Evolutionary conservation across 768 basidiomycete species (phyloP), one percentile per base, ranked within the genome.

Genomic region (Hericium rajendrae): DNA sequence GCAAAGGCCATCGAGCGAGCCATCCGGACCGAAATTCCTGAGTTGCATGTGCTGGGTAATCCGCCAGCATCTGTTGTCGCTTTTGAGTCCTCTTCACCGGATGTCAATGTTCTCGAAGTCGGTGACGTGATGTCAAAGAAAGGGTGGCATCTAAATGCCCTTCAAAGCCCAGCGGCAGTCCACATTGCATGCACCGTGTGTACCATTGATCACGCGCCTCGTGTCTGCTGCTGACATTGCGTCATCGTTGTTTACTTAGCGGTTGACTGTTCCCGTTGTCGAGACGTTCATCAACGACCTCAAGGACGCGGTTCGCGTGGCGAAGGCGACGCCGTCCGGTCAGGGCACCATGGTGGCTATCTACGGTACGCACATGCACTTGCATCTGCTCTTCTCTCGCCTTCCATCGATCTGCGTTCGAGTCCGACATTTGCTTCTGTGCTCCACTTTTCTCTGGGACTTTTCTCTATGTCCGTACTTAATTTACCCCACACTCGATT

Each of bases 171-270:
- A 1, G 75, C 88, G 11, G 93, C 86, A 9, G 78, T 97, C 46
- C 97, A 99, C 71, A 90, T 98, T 62, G 94, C 94, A 38, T 88
- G 87, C 71, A 99, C 95, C 64, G 92, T 95, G 65, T 64, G 88
- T 64, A 12, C 32, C 32, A 39, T 39, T 54, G 37, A 56, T 53
- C 52, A 50, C 58, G 51, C 32, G 55, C 51, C 54, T 15, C 59
- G 26, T 41, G 11, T 15, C 24, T 4, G 15, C 13, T 51, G 49
- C 22, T 16, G 3, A 24, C 49, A 22, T 22, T 51, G 49, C 49
- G 43, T 46, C n/a, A 46, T 46, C 20, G n/a, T 18, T 16, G 43
- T 46, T n/a, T 46, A 20, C 59, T 32, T 61, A 94, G 91, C 80
- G 84, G 20, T 72, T 95, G 59, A 97, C 93, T n/a, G 78, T 94